Evolutionary conservation across 306 rosid genomes (phyloP), one percentile per base, ranked within the genome.

Genomic region (Coriaria nepalensis): DNA sequence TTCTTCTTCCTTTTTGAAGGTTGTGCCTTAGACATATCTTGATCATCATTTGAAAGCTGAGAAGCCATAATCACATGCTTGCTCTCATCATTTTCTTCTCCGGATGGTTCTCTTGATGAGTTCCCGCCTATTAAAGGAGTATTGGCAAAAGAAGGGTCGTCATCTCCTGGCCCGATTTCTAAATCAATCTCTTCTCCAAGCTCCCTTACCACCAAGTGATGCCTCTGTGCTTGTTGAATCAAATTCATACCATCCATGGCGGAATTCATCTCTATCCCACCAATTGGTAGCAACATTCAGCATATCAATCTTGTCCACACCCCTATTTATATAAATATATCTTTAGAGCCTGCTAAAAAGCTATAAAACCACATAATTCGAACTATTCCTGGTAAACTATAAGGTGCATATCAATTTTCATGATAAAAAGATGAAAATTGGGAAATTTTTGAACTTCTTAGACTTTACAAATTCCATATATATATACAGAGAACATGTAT

Each of bases 131-230:
- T 90, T 53, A 90, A 68, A 34, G 93, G 65, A 36, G 84, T 55
- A 46, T 77, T 83, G 37, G 87, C 74, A 75, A 84, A 90, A 35
- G 97, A 66, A 42, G 90, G 93, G 61, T 88, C 97, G 57, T 81
- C 97, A 65, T 90, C 97, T 48, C 97, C 95, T 8, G 90, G 73
- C 52, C 97, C 97, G 59, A 90, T 90, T 77, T 90, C 95, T 64
- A 90, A 74, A 69, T 90, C 97, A 67, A 90, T 84, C 68, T 81
- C 95, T 75, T 90, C 97, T 2, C 97, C 93, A 55, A 84, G 69
- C 64, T 84, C 90, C 57, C 93, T 76, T 59, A 79, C 95, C 58
- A 88, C 97, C 68, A 90, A 65, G 76, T 84, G 95, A 71, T 88
- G 97, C 58, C 95, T 78, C 62, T 80, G 93, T 12, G 85, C 87